Conservation (phyloP, 352 stramenopile species). For the Pythium brassicae region DNA sequence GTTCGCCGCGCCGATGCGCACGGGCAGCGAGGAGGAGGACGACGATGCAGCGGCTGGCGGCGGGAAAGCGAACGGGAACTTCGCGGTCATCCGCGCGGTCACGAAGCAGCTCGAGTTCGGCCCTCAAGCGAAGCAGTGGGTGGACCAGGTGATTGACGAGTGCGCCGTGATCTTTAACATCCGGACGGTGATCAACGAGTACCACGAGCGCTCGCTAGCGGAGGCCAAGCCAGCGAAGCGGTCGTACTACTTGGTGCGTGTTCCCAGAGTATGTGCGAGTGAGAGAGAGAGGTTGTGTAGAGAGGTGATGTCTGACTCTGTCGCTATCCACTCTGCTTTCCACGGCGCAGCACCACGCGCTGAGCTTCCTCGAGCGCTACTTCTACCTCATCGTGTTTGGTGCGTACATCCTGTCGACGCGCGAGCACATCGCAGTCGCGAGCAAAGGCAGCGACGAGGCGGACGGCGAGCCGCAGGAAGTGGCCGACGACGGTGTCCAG, state of each 20-base stretch:
- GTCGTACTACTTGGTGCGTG: constrained; percentile 68
- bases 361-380: constrained; percentile 85
- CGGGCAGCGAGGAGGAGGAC: constrained; percentile 1
- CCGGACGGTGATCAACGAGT: constrained; percentile 74
- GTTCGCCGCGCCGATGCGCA: not conserved
- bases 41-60: constrained; percentile 3
- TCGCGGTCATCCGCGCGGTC: constrained; percentile 66
- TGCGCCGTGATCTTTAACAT: constrained; percentile 76
- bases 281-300: no score
- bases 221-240: constrained; percentile 76
- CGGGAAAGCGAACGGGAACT: constrained; percentile 38
- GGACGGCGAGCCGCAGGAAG: constrained; percentile 16
- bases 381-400: constrained; percentile 89
- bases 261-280: not conserved
- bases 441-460: constrained; percentile 5
- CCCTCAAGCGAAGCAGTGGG: constrained; percentile 60
- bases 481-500: constrained; percentile 13
- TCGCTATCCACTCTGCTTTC: not conserved
- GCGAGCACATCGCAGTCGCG: constrained; percentile 9
- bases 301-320: not conserved
- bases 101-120: constrained; percentile 48
- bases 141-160: constrained; percentile 68
- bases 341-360: constrained; percentile 55
- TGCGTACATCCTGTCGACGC: constrained; percentile 59
- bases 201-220: constrained; percentile 63